A percentile compares a stretch with the other conserved stretches of the same genome.
These are phyloP conservation scores for Aspergillus sclerotiicarbonarius DNA, from an alignment of 495 filamentous ascomycete genomes.

Conservation along the genomic window DNA sequence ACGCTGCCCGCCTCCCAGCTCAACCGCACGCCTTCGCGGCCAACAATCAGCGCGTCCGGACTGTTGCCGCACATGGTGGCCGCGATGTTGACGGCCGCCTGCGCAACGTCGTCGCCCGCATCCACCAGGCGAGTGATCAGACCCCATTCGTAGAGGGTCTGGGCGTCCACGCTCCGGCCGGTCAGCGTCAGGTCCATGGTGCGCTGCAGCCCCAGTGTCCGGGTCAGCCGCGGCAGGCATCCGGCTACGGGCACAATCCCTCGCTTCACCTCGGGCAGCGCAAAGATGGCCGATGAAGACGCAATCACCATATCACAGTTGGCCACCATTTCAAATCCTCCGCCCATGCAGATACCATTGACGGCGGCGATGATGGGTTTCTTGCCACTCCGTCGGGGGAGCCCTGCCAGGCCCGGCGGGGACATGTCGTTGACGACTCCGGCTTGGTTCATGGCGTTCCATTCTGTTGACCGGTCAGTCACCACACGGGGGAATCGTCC, in stretches of 20 bases:
- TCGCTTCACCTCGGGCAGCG: constrained; percentile 65
- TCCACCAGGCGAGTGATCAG: constrained; percentile 33
- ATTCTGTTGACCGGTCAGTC: constrained; percentile 27
- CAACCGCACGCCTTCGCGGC: constrained; percentile 60
- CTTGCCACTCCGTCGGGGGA: constrained; percentile 49
- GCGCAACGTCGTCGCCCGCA: constrained; percentile 4
- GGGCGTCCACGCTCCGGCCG: constrained; percentile 49
- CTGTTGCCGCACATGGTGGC: constrained; percentile 7
- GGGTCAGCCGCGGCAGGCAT: constrained; percentile 67
- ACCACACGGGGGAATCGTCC: background rate
- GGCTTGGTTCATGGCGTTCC: constrained; percentile 36
- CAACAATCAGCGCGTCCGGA: constrained; percentile 63
- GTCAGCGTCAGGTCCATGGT: constrained; percentile 70
- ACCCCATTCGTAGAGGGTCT: constrained; percentile 35
- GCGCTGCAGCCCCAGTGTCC: constrained; percentile 64
- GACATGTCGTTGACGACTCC: constrained; percentile 44
- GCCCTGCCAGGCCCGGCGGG: constrained; percentile 51
- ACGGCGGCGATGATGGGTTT: constrained; percentile 72
- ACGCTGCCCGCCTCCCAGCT: constrained; percentile 66
- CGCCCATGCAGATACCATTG: constrained; percentile 72
- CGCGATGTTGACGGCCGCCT: constrained; percentile 12
- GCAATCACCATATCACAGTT: constrained; percentile 72
- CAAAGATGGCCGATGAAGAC: constrained; percentile 51
- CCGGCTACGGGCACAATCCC: constrained; percentile 71
- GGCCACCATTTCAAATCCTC: constrained; percentile 69